Evolutionary conservation across 1,139 yeast species (phyloP).

Genomic region (Kluyveromyces sp.): DNA sequence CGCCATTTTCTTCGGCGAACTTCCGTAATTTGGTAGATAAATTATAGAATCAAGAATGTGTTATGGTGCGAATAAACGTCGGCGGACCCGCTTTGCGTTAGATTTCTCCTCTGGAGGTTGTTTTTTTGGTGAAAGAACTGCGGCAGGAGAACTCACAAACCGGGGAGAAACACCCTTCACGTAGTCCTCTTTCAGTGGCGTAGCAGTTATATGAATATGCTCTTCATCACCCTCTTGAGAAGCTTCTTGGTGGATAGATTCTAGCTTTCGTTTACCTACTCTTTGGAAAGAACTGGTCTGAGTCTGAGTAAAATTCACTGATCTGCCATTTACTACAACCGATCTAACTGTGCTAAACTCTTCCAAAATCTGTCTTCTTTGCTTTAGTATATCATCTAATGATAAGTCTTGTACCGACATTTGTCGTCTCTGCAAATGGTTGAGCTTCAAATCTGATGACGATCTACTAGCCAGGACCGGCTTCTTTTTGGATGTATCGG

Average conservation of each 20-base stretch:
- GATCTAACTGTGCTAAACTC: slow-evolving; percentile 1
- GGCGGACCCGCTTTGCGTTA: slow-evolving; percentile 27
- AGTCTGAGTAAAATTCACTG: neutral
- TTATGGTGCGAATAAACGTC: slow-evolving; percentile 33
- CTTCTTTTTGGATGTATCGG: slow-evolving; percentile 14
- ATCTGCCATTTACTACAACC: slow-evolving; percentile 4
- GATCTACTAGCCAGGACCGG: slow-evolving; percentile 23
- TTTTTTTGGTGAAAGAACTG: neutral
- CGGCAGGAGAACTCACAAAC: neutral
- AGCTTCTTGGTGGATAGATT: neutral
- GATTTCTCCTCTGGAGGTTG: neutral
- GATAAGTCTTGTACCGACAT: slow-evolving; percentile 25
- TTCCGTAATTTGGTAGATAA: neutral
- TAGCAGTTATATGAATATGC: slow-evolving; percentile 26
- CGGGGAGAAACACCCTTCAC: slow-evolving; percentile 5
- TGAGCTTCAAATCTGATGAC: slow-evolving; percentile 27
- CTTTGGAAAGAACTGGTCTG: slow-evolving; percentile 22
- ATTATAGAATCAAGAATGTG: neutral
- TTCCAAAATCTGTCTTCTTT: slow-evolving; percentile 1
- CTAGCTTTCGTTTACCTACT: slow-evolving; percentile 23
- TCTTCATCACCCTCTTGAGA: slow-evolving; percentile 4
- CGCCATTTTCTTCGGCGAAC: slow-evolving; percentile 76
- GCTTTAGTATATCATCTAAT: neutral
- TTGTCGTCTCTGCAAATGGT: slow-evolving; percentile 27
- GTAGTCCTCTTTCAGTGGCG: slow-evolving; percentile 19